Evolutionary conservation across 305 asterid species (phyloP).

Genomic region (Fraxinus ornus): DNA sequence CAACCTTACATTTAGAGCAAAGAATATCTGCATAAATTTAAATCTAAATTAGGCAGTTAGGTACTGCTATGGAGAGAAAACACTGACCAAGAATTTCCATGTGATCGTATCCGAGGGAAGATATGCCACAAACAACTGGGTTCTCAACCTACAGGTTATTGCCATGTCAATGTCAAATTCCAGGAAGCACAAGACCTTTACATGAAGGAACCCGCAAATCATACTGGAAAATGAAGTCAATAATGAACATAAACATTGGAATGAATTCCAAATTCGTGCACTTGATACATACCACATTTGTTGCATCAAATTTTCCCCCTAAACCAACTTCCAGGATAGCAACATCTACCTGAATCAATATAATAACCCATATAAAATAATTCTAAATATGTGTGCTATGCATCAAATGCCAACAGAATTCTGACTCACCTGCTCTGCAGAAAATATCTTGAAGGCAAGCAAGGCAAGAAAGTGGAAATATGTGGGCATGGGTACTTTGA

Average conservation of each 20-base stretch:
- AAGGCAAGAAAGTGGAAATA: conserved; percentile 92
- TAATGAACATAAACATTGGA: conserved; percentile 3
- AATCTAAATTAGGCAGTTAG: conserved; percentile 23
- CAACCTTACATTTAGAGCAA: conserved; percentile 16
- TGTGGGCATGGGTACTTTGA: conserved; percentile 87
- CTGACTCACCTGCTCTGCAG: conserved; percentile 73
- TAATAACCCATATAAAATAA: neutral
- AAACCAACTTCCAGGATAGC: conserved; percentile 88
- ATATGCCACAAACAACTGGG: conserved; percentile 75
- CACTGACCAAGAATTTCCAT: conserved; percentile 97
- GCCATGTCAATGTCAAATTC: conserved; percentile 32
- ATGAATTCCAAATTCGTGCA: conserved; percentile 5
- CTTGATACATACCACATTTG: conserved; percentile 75
- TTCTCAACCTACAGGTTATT: conserved; percentile 49
- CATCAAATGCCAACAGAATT: conserved; percentile 10
- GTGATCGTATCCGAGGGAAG: conserved; percentile 85
- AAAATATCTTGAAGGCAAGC: conserved; percentile 93
- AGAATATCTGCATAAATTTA: neutral
- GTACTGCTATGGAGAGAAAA: conserved; percentile 39
- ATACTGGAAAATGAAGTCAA: neutral
- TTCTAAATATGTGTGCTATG: neutral
- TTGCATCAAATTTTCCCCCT: conserved; percentile 89
- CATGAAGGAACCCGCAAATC: conserved; percentile 12
- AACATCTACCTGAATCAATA: conserved; percentile 70
- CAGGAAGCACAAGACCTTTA: conserved; percentile 13